Evolutionary conservation across 495 filamentous ascomycete species (phyloP).

Genomic region (Lasiosphaeria miniovina): DNA sequence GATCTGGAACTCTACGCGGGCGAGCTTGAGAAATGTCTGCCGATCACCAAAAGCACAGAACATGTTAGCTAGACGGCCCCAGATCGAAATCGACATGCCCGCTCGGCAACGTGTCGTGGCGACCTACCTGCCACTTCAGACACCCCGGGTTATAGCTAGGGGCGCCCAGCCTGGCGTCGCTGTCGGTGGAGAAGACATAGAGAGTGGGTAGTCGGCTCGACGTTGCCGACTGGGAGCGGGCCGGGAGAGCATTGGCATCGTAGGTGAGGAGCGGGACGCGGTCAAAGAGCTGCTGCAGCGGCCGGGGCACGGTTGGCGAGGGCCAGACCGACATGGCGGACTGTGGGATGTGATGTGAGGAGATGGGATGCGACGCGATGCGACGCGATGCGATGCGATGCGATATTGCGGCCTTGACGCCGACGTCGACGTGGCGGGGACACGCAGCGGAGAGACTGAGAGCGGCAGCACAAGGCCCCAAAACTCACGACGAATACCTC

Average conservation of each 20-base stretch:
- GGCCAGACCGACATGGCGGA: constrained; percentile 5
- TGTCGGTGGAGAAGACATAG: constrained; percentile 71
- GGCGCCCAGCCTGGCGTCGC: constrained; percentile 57
- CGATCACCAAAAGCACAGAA: neutral
- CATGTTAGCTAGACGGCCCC: neutral
- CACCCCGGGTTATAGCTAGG: constrained; percentile 92
- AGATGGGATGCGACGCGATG: too few relatives aligned
- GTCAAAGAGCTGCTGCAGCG: constrained; percentile 80
- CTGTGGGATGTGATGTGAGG: too few relatives aligned
- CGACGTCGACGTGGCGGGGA: too few relatives aligned
- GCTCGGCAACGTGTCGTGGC: neutral
- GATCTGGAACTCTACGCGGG: constrained; percentile 63
- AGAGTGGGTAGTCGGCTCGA: constrained; percentile 58
- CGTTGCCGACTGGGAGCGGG: constrained; percentile 50
- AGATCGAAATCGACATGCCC: neutral
- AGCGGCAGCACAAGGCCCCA: too few relatives aligned
- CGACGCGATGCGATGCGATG: too few relatives aligned
- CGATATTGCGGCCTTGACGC: too few relatives aligned
- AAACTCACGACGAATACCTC: too few relatives aligned
- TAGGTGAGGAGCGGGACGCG: constrained; percentile 75
- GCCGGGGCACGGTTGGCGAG: constrained; percentile 64
- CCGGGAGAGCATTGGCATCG: constrained; percentile 72
- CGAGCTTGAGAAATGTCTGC: constrained; percentile 82
- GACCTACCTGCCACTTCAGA: constrained; percentile 90
- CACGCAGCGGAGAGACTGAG: too few relatives aligned